Conservation (phyloP, 805 yeast genomes). For the Saturnispora zaruensis region DNA sequence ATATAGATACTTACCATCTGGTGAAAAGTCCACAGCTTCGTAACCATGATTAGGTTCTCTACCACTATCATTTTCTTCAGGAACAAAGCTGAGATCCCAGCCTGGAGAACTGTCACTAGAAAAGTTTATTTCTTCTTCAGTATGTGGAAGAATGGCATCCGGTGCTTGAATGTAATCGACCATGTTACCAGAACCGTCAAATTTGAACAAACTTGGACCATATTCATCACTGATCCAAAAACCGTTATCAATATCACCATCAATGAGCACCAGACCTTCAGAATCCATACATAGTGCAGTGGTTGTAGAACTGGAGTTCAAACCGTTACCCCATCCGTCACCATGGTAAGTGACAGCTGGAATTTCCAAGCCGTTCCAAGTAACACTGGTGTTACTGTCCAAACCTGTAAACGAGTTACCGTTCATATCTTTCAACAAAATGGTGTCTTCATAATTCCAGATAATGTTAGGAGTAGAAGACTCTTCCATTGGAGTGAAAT, state of each 20-base stretch:
- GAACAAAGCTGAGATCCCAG: constrained; percentile 18
- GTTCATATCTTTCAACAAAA: constrained; percentile 25
- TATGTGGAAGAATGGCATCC: constrained; percentile 24
- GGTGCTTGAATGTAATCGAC: constrained; percentile 25
- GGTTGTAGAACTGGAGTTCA: constrained; percentile 16
- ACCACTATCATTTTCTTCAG: constrained; percentile 23
- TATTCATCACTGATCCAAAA: constrained; percentile 30
- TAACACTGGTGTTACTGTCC: constrained; percentile 24
- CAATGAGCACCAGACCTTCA: constrained; percentile 23
- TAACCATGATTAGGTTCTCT: constrained; percentile 27
- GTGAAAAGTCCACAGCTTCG: constrained; percentile 26
- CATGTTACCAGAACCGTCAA: constrained; percentile 22
- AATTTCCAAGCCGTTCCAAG: constrained; percentile 19
- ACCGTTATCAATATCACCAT: constrained; percentile 26
- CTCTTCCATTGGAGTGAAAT: constrained; percentile 20
- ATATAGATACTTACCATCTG: constrained; percentile 24
- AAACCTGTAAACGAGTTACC: constrained; percentile 25
- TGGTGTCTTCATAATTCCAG: constrained; percentile 25
- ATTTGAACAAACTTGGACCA: constrained; percentile 27
- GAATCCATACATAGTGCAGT: constrained; percentile 26
- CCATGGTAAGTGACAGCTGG: constrained; percentile 26
- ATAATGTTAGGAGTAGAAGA: constrained; percentile 19
- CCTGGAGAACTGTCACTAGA: constrained; percentile 25
- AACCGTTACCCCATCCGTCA: constrained; percentile 26
- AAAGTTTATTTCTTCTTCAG: constrained; percentile 18